Base-by-base conservation (phyloP, 2,329 filamentous ascomycete species). In the Hypoxylon sp. region DNA sequence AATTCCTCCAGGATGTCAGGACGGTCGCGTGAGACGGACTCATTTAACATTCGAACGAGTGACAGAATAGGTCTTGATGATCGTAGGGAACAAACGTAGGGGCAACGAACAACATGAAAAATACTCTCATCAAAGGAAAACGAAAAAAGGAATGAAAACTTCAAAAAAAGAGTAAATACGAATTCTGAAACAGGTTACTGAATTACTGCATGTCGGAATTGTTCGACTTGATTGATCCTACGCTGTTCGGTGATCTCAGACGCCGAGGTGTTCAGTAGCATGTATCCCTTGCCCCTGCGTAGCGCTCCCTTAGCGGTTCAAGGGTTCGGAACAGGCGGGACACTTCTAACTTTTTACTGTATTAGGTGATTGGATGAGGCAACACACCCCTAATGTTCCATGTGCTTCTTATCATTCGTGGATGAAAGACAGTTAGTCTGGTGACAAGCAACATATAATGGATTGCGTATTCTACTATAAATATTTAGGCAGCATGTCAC, bases 191-290 rank as follows among this genome's bases (percentile, higher is more conserved):
- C 67, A 42, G 24, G 9, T 61, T 37, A 47, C 17, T 44, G 17
- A 44, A 10, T 44, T 22, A 44, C 17, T 59, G 37, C 44, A 63
- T 22, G 33, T 60, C 24, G 59, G 53, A 66, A 51, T 55, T 17
- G 54, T 57, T 52, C 31, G 51, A 58, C 22, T 55, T 17, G 59
- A 51, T 54, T 33, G 57, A 51, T 54, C 19, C 53, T 39, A 58
- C 60, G 53, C 64, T 24, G 37, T 66, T 66, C 66, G 69, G 69
- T 31, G 50, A 50, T 58, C 61, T 59, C 4, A 66, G 54, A 66
- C 51, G 26, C 69, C 69, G 69, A 68, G 59, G 53, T 17, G 22
- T 39, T 52, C 29, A 22, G 10, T 50, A 22, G 19, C 19, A 22
- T 22, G 19, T 22, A n/a, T 37, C 52, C 44, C 46, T 58, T 44